Base-by-base conservation (phyloP, 352 stramenopile species). In the Phytophthora tentaculata region DNA sequence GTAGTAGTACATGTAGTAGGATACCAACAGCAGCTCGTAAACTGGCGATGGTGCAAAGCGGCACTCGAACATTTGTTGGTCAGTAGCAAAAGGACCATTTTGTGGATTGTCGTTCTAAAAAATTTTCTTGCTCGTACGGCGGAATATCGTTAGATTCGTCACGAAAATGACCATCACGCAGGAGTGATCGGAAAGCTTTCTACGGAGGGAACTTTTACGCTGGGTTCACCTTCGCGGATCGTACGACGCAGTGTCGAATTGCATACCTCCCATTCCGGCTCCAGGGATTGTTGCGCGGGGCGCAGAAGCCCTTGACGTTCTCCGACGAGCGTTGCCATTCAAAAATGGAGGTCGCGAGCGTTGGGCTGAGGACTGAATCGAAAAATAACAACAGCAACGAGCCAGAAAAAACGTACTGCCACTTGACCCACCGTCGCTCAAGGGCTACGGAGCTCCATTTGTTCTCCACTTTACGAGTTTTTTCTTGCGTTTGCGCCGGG, bases 371-470 rank as follows among this genome's bases (percentile, higher is more conserved):
- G 26, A 48, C 35, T 28, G 20, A 55, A 65, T 69, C 47, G 53
- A 69, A 65, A 61, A 52, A 56, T 65, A 72, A 41, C 58, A 60
- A 67, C 64, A 61, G 64, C 64, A 26, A 59, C 64, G 61, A 49
- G 65, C 52, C 54, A 64, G 60, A 73, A 71, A 59, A 70, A 61
- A 58, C 47, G 55, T 22, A 41, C 29, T 55, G 39, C 24, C 24
- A 49, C 43, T 20, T 20, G 43, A 7, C n/a, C 50, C 50, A 44
- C 17, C n/a, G 28, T 22, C 56, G 24, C 14, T 23, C 32, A 39
- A 54, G 19, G 3, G 6, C 20, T 39, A 28, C 51, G 20, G 14
- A 14, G 16, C 26, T 32, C 28, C 29, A 14, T 17, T 10, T 20
- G 10, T 8, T 56, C 29, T 24, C 50, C 19, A 45, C 10, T 44